These are phyloP conservation scores for Omphalea diandra DNA, from an alignment of 441 rosid genomes.

Conservation along the genomic window DNA sequence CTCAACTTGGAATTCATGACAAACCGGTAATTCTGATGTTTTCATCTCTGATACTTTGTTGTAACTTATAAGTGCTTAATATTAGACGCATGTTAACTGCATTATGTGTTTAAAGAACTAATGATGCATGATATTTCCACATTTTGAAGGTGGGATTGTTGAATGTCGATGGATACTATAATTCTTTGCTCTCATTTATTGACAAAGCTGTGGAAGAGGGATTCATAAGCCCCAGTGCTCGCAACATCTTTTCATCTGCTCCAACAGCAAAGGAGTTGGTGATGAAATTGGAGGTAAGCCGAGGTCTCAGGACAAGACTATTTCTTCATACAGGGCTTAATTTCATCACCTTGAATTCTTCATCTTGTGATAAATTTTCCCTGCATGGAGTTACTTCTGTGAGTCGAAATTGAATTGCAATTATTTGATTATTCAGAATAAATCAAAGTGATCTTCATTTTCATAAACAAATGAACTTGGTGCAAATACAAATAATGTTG, in stretches of 20 bases:
- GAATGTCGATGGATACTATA: slow-evolving; percentile 95
- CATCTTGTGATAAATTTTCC: background rate
- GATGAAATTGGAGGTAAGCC: slow-evolving; percentile 74
- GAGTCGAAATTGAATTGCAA: background rate
- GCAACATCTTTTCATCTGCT: slow-evolving; percentile 81
- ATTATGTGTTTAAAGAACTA: slow-evolving; percentile 3
- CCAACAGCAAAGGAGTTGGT: slow-evolving; percentile 76
- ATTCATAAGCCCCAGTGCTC: slow-evolving; percentile 72
- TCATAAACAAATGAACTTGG: too few relatives aligned
- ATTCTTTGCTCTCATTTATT: slow-evolving; percentile 74
- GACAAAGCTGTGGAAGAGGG: slow-evolving; percentile 98
- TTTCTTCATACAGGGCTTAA: background rate
- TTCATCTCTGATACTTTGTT: background rate
- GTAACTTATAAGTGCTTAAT: slow-evolving; percentile 6
- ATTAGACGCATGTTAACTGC: too few relatives aligned
- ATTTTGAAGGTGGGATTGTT: slow-evolving; percentile 78
- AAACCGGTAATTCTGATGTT: slow-evolving; percentile 62
- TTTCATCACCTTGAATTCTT: background rate
- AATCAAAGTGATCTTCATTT: too few relatives aligned
- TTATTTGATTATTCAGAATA: background rate
- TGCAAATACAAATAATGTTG: too few relatives aligned
- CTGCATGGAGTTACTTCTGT: too few relatives aligned
- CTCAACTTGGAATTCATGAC: slow-evolving; percentile 96
- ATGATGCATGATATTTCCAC: slow-evolving; percentile 15
- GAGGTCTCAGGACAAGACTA: slow-evolving; percentile 36